Conservation (phyloP, 345 rosid genomes). For the Lepidium didymum region DNA sequence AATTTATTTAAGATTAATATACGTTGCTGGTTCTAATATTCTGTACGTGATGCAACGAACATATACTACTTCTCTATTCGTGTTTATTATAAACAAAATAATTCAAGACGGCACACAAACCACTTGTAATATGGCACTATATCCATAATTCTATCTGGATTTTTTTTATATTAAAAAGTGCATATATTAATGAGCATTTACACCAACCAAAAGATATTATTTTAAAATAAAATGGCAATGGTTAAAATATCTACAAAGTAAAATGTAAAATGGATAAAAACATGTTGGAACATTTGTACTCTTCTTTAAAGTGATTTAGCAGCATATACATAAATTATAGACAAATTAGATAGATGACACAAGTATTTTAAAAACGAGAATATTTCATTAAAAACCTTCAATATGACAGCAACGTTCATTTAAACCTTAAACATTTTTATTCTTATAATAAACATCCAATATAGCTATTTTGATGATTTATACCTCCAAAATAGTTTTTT, state of each 20-base stretch:
- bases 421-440: too few relatives aligned
- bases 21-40: constrained; percentile 16
- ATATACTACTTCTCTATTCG: not conserved
- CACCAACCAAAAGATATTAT: not conserved
- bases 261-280: not conserved
- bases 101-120: constrained; percentile 24
- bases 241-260: not conserved
- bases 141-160: not conserved
- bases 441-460: too few relatives aligned
- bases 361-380: too few relatives aligned
- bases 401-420: too few relatives aligned
- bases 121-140: constrained; percentile 15
- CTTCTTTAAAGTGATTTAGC: too few relatives aligned
- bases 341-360: too few relatives aligned
- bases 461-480: too few relatives aligned
- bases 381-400: too few relatives aligned
- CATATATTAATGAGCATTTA: not conserved
- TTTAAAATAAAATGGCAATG: not conserved
- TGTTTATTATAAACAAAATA: not conserved
- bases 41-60: constrained; percentile 21
- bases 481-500: too few relatives aligned
- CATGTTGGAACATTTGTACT: not conserved
- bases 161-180: not conserved
- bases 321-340: too few relatives aligned
- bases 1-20: not conserved